Evolutionary conservation across 2,329 filamentous ascomycete species (phyloP).

Genomic region (Fusarium udum): DNA sequence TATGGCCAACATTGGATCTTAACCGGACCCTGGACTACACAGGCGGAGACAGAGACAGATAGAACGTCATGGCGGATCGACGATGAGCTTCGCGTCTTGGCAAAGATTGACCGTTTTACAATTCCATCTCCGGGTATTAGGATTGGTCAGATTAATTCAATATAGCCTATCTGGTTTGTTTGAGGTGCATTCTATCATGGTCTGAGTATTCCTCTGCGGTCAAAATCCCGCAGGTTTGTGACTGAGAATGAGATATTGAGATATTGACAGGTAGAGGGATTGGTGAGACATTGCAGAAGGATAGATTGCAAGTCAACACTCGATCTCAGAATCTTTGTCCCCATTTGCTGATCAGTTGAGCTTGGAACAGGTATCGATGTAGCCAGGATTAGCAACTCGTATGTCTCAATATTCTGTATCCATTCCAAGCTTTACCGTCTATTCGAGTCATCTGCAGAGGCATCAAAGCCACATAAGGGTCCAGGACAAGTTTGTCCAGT

Average conservation of each 20-base stretch:
- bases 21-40: conserved; percentile 23
- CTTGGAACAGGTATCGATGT: neutral
- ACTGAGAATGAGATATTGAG: neutral
- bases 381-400: neutral
- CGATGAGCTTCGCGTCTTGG: conserved; percentile 35
- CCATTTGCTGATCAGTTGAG: neutral
- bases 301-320: conserved; percentile 7
- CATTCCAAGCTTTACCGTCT: conserved; percentile 20
- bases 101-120: conserved; percentile 12
- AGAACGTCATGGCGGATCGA: conserved; percentile 36
- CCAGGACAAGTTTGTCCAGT: neutral
- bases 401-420: neutral
- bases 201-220: neutral
- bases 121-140: neutral
- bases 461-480: neutral
- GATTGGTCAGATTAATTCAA: conserved; percentile 21
- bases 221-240: conserved; percentile 32
- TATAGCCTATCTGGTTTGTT: neutral
- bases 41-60: conserved; percentile 17
- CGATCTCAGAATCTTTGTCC: neutral
- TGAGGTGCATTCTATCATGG: conserved; percentile 1
- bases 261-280: neutral
- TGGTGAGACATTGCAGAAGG: neutral
- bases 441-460: neutral
- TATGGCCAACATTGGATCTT: conserved; percentile 27